Evolutionary conservation across 139 green algal genomes (phyloP), one percentile per base, ranked within the genome.

Genomic region (Coccomyxa sp.): DNA sequence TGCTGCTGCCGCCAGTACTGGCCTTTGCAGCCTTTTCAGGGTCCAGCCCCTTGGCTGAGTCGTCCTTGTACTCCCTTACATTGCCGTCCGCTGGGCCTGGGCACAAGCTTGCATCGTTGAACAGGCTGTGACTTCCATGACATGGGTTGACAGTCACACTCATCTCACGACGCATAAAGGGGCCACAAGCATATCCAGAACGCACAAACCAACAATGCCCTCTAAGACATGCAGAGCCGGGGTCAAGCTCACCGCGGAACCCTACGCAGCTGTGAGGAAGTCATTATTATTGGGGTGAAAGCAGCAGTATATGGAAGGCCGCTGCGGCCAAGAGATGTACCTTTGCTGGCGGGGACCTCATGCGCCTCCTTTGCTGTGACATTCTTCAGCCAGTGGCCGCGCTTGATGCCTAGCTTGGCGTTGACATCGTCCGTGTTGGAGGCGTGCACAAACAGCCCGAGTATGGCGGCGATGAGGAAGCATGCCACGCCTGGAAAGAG

Each of bases 401-500:
- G 34, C n/a, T 75, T 39, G 4, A 64, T 75, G 68, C 76, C 76
- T 39, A 81, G 39, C 76, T 81, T 81, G 9, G 12, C 44, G 31
- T 75, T 70, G 68, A 69, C 50, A 40, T 81, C 76, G 37, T 50
- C 68, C n/a, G 68, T 73, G 36, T 81, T 81, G 39, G 64, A 75
- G 6, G 68, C 64, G 41, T 81, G 76, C 39, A 81, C 54, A n/a
- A 33, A 75, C n/a, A 70, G 37, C 10, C 76, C 76, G 33, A 75
- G 39, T 34, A 68, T 35, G 39, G 68, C 77, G 38, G 77, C 77
- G 34, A 81, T 39, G 24, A 81, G 34, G 44, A 81, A 81, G 41
- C 68, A 82, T 10, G 68, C 75, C 58, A 86, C 79, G 10, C 84
- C 84, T 7, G 84, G 81, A 38, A 88, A 88, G 33, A 88, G 70